Evolutionary conservation across 2,329 filamentous ascomycete species (phyloP).

Genomic region (Beauveria australis): DNA sequence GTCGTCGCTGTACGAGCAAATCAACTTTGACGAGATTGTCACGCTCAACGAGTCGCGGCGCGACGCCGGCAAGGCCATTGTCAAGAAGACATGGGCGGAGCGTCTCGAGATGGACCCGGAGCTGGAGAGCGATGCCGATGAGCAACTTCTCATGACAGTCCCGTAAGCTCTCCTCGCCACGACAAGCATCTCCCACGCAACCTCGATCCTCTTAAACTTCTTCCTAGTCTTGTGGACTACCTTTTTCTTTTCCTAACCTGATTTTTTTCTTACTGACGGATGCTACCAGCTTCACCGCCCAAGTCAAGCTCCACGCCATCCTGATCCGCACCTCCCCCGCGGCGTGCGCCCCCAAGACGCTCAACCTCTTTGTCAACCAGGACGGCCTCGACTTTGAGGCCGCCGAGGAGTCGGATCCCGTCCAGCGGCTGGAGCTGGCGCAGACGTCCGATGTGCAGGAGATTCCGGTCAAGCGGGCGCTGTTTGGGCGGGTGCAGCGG

Average conservation of each 20-base stretch:
- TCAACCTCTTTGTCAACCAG: slow-evolving; percentile 83
- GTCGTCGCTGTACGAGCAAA: slow-evolving; percentile 82
- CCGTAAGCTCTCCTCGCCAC: slow-evolving; percentile 51
- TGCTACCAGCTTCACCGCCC: slow-evolving; percentile 69
- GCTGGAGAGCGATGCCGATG: slow-evolving; percentile 78
- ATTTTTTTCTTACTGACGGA: background rate
- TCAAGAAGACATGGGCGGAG: slow-evolving; percentile 88
- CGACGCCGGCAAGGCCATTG: slow-evolving; percentile 62
- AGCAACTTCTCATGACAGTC: slow-evolving; percentile 86
- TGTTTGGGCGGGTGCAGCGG: slow-evolving; percentile 78
- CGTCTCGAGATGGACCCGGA: slow-evolving; percentile 63
- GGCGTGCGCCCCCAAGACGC: slow-evolving; percentile 64
- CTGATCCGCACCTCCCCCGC: slow-evolving; percentile 72
- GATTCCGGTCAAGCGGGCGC: slow-evolving; percentile 75
- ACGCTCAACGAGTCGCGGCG: slow-evolving; percentile 74
- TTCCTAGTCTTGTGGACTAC: no score
- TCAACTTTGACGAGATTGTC: slow-evolving; percentile 76
- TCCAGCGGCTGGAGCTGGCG: slow-evolving; percentile 69
- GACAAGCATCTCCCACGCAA: background rate
- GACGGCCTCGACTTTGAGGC: slow-evolving; percentile 77
- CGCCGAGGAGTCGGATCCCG: slow-evolving; percentile 60
- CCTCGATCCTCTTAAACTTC: background rate
- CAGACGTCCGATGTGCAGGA: slow-evolving; percentile 80
- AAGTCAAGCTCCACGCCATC: slow-evolving; percentile 86
- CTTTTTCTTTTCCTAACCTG: background rate